phyloP scores from a whole-genome alignment of 2,329 filamentous ascomycete species.

The Exserohilum turcica region DNA sequence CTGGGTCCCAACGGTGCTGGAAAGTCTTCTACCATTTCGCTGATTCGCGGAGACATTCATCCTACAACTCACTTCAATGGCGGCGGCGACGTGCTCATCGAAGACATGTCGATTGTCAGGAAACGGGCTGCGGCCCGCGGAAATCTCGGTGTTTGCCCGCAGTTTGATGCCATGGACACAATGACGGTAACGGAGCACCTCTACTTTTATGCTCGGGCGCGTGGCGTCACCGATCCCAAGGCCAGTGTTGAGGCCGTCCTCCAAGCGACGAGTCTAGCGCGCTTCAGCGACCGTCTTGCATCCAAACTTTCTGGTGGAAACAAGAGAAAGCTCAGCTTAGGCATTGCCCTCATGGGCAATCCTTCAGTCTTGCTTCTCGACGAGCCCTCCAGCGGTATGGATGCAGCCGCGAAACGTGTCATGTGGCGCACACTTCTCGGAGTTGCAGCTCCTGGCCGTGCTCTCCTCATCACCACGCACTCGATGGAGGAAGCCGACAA shows the following conservation, averaged over 20 bases:
- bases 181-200: conserved; percentile 91
- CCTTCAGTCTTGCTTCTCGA: conserved; percentile 86
- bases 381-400: conserved; percentile 86
- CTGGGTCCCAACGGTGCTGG: conserved; percentile 91
- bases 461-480: conserved; percentile 86
- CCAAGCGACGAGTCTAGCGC: conserved; percentile 75
- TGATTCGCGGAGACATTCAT: conserved; percentile 86
- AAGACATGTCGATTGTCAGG: conserved; percentile 74
- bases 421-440: conserved; percentile 88
- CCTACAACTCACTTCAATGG: conserved; percentile 63
- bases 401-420: conserved; percentile 85
- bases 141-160: conserved; percentile 88
- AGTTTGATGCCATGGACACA: conserved; percentile 75
- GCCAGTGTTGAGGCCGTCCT: conserved; percentile 80
- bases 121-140: conserved; percentile 73
- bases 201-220: conserved; percentile 81
- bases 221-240: conserved; percentile 75
- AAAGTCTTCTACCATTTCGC: conserved; percentile 85
- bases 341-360: conserved; percentile 91
- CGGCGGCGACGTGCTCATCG: conserved; percentile 80
- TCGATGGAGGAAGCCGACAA: conserved; percentile 96
- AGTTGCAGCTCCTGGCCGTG: conserved; percentile 72
- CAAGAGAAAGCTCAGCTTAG: conserved; percentile 87
- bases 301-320: conserved; percentile 85
- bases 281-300: conserved; percentile 76